A percentile compares a stretch with the other conserved stretches of the same genome.
These are phyloP conservation scores for Fusarium irregulare DNA, from an alignment of 2,329 filamentous ascomycete species.

Conservation along the genomic window DNA sequence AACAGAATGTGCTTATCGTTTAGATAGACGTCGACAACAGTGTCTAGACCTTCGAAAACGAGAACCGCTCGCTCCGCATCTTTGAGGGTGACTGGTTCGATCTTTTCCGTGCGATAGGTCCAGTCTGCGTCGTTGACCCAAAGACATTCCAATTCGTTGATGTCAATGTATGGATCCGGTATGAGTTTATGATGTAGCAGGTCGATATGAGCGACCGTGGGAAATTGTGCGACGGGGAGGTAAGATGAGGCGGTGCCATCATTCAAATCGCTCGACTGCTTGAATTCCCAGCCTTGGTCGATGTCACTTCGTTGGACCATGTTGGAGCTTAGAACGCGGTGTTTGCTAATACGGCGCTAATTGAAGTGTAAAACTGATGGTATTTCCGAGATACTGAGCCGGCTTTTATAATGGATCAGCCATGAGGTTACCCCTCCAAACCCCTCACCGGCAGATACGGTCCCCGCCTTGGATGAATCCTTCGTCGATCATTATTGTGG, in stretches of 20 bases:
- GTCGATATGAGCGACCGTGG: constrained; percentile 6
- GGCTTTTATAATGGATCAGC: too few relatives aligned
- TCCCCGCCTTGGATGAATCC: neutral
- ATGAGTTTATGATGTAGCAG: neutral
- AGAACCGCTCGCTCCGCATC: neutral
- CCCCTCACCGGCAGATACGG: neutral
- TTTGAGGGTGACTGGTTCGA: fast-evolving
- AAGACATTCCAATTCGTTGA: constrained; percentile 8
- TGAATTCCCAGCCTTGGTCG: neutral
- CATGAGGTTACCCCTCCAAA: neutral
- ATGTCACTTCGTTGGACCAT: neutral
- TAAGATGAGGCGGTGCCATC: neutral
- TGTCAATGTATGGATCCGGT: neutral
- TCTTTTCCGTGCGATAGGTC: neutral
- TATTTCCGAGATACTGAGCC: too few relatives aligned
- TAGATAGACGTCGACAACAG: neutral
- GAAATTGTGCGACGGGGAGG: neutral
- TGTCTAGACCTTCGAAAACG: constrained; percentile 7
- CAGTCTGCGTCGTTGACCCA: constrained; percentile 13
- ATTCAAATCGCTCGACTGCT: neutral
- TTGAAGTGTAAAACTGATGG: too few relatives aligned
- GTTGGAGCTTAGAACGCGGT: too few relatives aligned
- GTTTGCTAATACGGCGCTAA: too few relatives aligned
- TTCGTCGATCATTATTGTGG: neutral
- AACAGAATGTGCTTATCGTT: neutral